Evolutionary conservation across 768 basidiomycete genomes (phyloP), one percentile per base, ranked within the genome.

Genomic region (Udeniomyces megalosporus): DNA sequence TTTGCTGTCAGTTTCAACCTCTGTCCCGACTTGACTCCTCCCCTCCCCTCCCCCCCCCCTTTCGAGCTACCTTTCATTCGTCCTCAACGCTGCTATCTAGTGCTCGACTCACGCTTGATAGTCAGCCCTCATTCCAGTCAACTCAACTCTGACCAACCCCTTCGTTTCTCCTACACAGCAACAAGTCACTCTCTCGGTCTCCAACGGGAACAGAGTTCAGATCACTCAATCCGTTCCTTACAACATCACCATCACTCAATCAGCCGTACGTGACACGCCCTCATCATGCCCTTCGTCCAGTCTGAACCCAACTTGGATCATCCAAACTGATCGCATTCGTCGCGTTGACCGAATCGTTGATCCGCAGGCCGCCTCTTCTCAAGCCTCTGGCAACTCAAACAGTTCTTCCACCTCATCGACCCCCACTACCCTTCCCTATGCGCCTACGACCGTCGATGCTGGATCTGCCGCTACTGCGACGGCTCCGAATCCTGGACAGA

Each of bases 401-500:
- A 10, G 17, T 8, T 48, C 46, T 7, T 59, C 58, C 4, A 50
- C 58, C 4, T 51, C 48, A 7, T 35, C 38, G 22, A 60, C 58
- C 3, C 58, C 58, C 15, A 60, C 58, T 24, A 60, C 58, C 5
- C 34, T 38, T 5, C 58, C 58, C 14, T 50, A 32, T n/a, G 58
- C 58, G 12, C 28, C 34, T 26, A 34, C 49, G 4, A 60, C 58
- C 15, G 58, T 48, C 35, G 31, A 60, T 20, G 58, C 58, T n/a
- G 58, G 58, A 4, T 60, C 58, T 0, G 49, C 48, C 17, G 24
- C 35, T 26, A 60, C 58, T 1, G 48, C 8, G 17, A 60, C 58
- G 0, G 58, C 58, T 11, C 48, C 58, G 4, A 15, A 20, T 7
- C 58, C 58, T 4, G 58, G 58, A 34, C 12, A 35, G 15, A 38